Evolutionary conservation across 495 filamentous ascomycete genomes (phyloP), one percentile per base, ranked within the genome.

Genomic region (Annulohypoxylon maeteangense): DNA sequence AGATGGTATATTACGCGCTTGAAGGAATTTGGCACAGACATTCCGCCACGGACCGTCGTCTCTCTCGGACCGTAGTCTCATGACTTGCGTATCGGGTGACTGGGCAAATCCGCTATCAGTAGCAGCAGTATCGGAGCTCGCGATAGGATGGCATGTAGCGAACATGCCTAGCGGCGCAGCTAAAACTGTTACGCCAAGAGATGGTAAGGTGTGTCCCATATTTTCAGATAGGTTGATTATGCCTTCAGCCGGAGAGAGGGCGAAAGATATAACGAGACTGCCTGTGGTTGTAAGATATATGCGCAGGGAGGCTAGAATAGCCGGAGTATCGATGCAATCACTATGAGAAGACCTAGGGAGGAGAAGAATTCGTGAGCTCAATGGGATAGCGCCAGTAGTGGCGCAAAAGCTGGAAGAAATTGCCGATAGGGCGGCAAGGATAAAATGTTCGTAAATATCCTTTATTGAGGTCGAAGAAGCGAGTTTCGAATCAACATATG

Each of bases 201-300:
- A 75, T 3, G 79, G 71, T 38, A 83, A 45, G 36, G 75, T 74
- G 1, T 77, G 75, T 12, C 74, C 71, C n/a, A 79, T 20, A 14
- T 65, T 75, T 31, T 83, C 78, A 1, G 81, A 80, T n/a, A 80
- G 74, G 1, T 76, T 79, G 10, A 79, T 60, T 29, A 86, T 65
- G 8, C 78, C 81, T 22, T 80, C 71, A 6, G 79, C 75, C 16
- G 79, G 62, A 2, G 82, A 78, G 16, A 84, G 79, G 34, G 74
- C 75, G 8, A 85, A 60, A 10, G 78, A 81, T 50, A 85, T 81
- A 48, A 84, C 73, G 10, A 86, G 75, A 22, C 81, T 80, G 4
- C 83, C 83, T 1, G 79, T 83, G 10, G 83, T 84, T 1, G 83
- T 85, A 45, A 86, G 65, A 38, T 86, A 85, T 23, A 80, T 79